phyloP scores from a whole-genome alignment of 2,329 filamentous ascomycete species.

The Monilinia polystroma region DNA sequence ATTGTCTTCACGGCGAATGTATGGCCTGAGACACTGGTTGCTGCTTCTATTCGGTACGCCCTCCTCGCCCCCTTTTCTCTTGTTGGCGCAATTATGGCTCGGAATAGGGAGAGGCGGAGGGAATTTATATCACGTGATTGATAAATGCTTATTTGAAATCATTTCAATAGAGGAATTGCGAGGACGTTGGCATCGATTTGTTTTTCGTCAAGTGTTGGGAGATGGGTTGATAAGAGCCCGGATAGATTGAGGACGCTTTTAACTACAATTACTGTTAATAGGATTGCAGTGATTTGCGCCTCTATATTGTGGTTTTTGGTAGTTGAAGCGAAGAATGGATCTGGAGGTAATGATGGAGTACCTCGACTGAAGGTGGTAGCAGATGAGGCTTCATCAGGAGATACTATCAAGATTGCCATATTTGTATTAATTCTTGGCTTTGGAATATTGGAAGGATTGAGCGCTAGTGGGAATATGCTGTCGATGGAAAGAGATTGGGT shows the following conservation, averaged over 20 bases:
- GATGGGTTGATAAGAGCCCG: slow-evolving; percentile 45
- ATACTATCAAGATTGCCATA: slow-evolving; percentile 36
- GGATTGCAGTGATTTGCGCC: slow-evolving; percentile 44
- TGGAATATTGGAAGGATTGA: slow-evolving; percentile 46
- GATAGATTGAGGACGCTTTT: slow-evolving; percentile 45
- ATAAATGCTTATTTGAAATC: slow-evolving; percentile 6
- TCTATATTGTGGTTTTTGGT: slow-evolving; percentile 45
- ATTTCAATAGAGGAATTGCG: slow-evolving; percentile 39
- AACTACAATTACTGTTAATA: slow-evolving; percentile 46
- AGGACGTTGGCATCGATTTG: slow-evolving; percentile 44
- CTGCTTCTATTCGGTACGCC: slow-evolving; percentile 43
- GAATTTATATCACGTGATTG: slow-evolving; percentile 24
- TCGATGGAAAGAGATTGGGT: slow-evolving; percentile 52
- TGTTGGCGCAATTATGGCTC: neutral
- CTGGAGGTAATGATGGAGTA: neutral
- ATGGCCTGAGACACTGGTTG: slow-evolving; percentile 46
- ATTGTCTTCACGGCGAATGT: slow-evolving; percentile 54
- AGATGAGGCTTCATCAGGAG: neutral
- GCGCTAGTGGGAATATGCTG: slow-evolving; percentile 46
- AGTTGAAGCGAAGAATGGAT: slow-evolving; percentile 25
- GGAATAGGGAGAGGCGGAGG: neutral
- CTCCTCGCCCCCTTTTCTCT: neutral
- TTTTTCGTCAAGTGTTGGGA: slow-evolving; percentile 45
- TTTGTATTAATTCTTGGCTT: slow-evolving; percentile 43
- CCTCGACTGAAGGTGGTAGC: too few relatives aligned